Base-by-base conservation (phyloP, 345 rosid genomes). In the Hibiscus syriacus region DNA sequence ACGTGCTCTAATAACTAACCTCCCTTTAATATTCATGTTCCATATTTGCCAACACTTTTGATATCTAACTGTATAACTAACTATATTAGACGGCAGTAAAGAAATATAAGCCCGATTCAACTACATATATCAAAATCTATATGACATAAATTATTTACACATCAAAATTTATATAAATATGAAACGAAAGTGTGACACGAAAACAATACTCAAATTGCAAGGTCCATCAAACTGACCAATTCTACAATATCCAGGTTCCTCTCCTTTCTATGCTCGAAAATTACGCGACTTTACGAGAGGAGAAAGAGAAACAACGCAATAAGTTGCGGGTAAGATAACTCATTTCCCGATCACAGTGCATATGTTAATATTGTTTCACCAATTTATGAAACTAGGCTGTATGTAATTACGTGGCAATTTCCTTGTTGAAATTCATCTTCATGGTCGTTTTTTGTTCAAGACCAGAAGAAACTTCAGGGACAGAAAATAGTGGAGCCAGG, bases 381-480 rank as follows among this genome's bases (percentile, higher is more conserved):
- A 13, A 62, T 27, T 41, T 39, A 38, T 11, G 49, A 5, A 20
- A 13, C 49, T 14, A 3, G 39, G 22, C 17, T 57, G 30, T 46
- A 50, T 20, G 25, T 26, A 50, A 19, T 38, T 38, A 53, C 22
- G 27, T 54, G 17, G 55, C 57, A 9, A 22, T 23, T 55, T 55
- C n/a, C n/a, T n/a, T n/a, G n/a, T n/a, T n/a, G n/a, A n/a, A n/a
- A n/a, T n/a, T n/a, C n/a, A n/a, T n/a, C n/a, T n/a, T n/a, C n/a
- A n/a, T n/a, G n/a, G n/a, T n/a, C n/a, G n/a, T n/a, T 38, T 70
- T 55, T 63, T 65, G 20, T 75, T 65, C 78, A 95, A 98, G 98
- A 95, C 69, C 98, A 95, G 61, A 95, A 95, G 91, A 95, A 92
- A 81, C 83, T 94, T 70, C 93, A 89, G 76, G 99, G 92, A 48